Conservation (phyloP, 805 yeast genomes). For the Schwanniomyces sp. region DNA sequence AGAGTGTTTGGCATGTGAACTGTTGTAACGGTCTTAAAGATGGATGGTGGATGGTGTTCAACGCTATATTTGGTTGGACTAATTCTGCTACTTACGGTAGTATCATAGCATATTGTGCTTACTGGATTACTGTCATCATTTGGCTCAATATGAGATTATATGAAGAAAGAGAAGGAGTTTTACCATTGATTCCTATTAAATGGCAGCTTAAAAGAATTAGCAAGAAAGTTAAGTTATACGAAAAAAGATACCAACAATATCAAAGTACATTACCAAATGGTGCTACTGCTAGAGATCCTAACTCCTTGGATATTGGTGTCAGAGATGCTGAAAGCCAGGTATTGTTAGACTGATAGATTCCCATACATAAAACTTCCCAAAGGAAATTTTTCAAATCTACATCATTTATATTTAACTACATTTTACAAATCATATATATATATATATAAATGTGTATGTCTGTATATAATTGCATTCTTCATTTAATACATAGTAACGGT, state of each 20-base stretch:
- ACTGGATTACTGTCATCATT: constrained; percentile 60
- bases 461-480: neutral
- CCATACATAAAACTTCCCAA: neutral
- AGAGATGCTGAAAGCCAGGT: constrained; percentile 11
- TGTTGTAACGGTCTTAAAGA: constrained; percentile 93
- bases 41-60: constrained; percentile 88
- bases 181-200: constrained; percentile 60
- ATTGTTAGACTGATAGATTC: constrained; percentile 3
- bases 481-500: neutral
- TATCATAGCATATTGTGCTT: constrained; percentile 65
- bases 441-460: neutral
- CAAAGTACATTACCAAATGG: neutral
- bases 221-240: constrained; percentile 30
- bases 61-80: constrained; percentile 92
- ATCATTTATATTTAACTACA: neutral
- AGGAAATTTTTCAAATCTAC: neutral
- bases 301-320: constrained; percentile 2
- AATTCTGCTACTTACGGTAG: constrained; percentile 92
- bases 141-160: constrained; percentile 39
- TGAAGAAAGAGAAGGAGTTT: constrained; percentile 58
- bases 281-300: neutral
- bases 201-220: constrained; percentile 59
- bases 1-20: constrained; percentile 90
- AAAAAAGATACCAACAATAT: constrained; percentile 13
- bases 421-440: neutral